Evolutionary conservation across 805 yeast genomes (phyloP), one percentile per base, ranked within the genome.

Genomic region (Zygotorulaspora sp.): DNA sequence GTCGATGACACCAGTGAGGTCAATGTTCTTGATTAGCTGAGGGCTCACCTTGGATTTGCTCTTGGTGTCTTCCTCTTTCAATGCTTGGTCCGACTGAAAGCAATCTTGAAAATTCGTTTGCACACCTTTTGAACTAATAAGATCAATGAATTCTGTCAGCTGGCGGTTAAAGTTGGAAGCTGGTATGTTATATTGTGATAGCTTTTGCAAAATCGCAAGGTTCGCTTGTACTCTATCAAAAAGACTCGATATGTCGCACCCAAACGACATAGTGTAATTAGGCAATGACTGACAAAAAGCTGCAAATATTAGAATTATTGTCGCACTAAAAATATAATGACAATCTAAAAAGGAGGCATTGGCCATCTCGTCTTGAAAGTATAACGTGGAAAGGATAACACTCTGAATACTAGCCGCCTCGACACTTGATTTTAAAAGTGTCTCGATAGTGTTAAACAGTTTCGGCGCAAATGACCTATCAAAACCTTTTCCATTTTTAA

Each of bases 111-210:
- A 27, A n/a, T 30, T 36, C 17, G 22, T 19, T 17, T 40, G 47
- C 22, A 43, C 41, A 16, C 24, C 27, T 13, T 37, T 26, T 11
- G 43, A 47, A 24, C 47, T 41, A 7, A 46, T 33, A 17, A 48
- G 32, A 15, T 48, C 53, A 13, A 48, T 47, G n/a, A 47, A 35
- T 21, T 47, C 51, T 4, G 49, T 47, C 4, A 49, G 38, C 27
- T 45, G 51, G 28, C 36, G 35, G 24, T 43, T 47, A 29, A 49
- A 47, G 24, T 44, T 43, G 4, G 38, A 38, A 6, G 47, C 51
- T 9, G 47, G 40, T 12, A 43, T 35, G 32, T 49, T 44, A 26
- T 31, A 45, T 19, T 49, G 44, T 8, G 51, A 49, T 29, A 47
- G 32, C 6, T 31, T 25, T 37, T 47, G 49, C n/a, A 49, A 30